Conservation (phyloP, 805 yeast genomes). For the Teunomyces atbi region DNA sequence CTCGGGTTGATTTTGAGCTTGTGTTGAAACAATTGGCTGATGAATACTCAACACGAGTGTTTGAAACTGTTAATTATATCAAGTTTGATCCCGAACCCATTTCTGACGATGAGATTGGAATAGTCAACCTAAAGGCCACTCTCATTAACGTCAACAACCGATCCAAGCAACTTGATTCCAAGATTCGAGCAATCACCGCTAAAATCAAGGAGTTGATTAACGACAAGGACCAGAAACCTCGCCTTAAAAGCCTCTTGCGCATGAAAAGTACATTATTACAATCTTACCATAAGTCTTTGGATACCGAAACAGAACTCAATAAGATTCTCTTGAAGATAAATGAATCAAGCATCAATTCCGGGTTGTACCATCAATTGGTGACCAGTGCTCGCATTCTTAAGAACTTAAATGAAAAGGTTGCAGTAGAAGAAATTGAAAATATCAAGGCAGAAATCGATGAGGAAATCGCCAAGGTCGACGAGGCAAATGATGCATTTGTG, state of each 20-base stretch:
- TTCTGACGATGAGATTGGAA: constrained; percentile 29
- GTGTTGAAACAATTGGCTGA: constrained; percentile 23
- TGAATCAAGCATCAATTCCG: constrained; percentile 31
- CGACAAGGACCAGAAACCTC: constrained; percentile 15
- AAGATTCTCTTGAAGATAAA: constrained; percentile 30
- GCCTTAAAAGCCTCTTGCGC: constrained; percentile 17
- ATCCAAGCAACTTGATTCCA: constrained; percentile 16
- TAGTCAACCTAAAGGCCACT: constrained; percentile 25
- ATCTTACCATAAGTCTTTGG: constrained; percentile 18
- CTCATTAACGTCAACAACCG: constrained; percentile 19
- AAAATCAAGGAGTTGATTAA: constrained; percentile 13
- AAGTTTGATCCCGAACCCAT: constrained; percentile 21
- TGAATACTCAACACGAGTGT: constrained; percentile 6
- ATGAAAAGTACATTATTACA: constrained; percentile 13
- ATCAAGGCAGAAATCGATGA: constrained; percentile 29
- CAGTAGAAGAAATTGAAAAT: constrained; percentile 25
- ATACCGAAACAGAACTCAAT: constrained; percentile 20
- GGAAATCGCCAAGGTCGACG: constrained; percentile 27
- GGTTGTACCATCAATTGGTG: constrained; percentile 23
- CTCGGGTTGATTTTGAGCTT: constrained; percentile 25
- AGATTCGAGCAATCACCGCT: constrained; percentile 17
- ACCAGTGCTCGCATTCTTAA: constrained; percentile 25
- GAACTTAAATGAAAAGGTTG: constrained; percentile 26
- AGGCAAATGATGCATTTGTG: constrained; percentile 23
- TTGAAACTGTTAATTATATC: constrained; percentile 15